phyloP scores from a whole-genome alignment of 179 eudicot species.

The Vitellaria paradoxa region DNA sequence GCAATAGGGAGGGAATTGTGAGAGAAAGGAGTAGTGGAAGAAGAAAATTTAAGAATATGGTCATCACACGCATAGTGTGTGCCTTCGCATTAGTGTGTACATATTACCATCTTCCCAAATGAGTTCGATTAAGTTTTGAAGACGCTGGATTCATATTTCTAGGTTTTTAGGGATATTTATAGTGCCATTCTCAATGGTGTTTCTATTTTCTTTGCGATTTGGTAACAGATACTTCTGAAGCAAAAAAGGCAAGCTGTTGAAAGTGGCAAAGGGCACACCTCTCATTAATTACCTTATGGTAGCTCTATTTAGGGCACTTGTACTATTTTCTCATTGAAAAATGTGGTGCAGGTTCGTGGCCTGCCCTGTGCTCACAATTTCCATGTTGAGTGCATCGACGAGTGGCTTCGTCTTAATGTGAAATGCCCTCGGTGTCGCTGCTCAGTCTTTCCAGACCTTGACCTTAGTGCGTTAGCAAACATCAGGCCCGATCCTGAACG shows the following conservation, averaged over 20 bases:
- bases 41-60: too few species aligned
- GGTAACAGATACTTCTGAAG: neutral
- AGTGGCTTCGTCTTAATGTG: conserved; percentile 91
- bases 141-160: neutral
- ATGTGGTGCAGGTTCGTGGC: conserved; percentile 77
- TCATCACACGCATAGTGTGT: too few species aligned
- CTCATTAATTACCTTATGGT: neutral
- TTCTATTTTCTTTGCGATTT: neutral
- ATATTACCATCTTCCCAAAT: too few species aligned
- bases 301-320: neutral
- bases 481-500: conserved; percentile 75
- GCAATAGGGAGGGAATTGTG: too few species aligned
- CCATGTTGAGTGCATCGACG: conserved; percentile 95
- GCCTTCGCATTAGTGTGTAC: too few species aligned
- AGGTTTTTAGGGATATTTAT: neutral
- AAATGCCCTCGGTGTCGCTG: conserved; percentile 99
- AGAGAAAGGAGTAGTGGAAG: too few species aligned
- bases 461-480: conserved; percentile 84
- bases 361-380: conserved; percentile 99
- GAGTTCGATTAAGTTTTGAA: too few species aligned
- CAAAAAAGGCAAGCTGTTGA: neutral
- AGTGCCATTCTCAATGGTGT: too few species aligned
- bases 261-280: neutral
- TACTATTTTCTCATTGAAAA: conserved; percentile 4
- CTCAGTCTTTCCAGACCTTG: conserved; percentile 92